phyloP scores from a whole-genome alignment of 164 flowering plant genomes.

The Liriodendron chinense region DNA sequence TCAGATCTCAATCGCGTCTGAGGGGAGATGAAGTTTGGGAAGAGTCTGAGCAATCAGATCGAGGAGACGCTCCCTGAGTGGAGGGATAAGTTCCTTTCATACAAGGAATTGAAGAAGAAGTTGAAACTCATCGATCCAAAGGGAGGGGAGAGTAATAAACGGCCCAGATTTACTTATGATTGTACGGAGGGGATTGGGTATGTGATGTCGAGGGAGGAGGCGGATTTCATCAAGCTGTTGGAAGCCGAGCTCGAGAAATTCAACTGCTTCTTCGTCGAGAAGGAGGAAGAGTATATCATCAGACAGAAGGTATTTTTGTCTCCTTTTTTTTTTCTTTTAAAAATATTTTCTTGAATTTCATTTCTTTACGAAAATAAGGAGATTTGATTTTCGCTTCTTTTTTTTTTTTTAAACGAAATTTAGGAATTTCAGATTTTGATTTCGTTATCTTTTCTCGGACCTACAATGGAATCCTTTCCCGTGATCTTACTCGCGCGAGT shows the following conservation, averaged over 20 bases:
- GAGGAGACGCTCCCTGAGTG: constrained; percentile 93
- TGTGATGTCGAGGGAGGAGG: constrained; percentile 55
- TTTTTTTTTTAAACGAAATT: too few relatives aligned
- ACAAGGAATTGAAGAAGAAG: constrained; percentile 81
- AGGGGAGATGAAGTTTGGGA: constrained; percentile 80
- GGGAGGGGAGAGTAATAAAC: constrained; percentile 30
- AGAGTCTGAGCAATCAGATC: constrained; percentile 81
- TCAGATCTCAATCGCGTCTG: background rate
- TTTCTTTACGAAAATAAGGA: background rate
- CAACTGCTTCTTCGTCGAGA: constrained; percentile 77
- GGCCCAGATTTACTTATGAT: constrained; percentile 29
- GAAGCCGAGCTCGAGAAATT: constrained; percentile 89
- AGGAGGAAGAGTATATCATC: constrained; percentile 90
- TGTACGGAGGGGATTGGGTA: constrained; percentile 13
- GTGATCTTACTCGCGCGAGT: too few relatives aligned
- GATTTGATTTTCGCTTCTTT: too few relatives aligned
- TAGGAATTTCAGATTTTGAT: background rate
- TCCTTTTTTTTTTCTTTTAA: background rate
- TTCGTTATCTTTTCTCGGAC: too few relatives aligned
- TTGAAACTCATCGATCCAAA: constrained; percentile 56
- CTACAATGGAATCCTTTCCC: too few relatives aligned
- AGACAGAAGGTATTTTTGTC: constrained; percentile 55
- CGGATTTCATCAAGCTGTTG: constrained; percentile 58
- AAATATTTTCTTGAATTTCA: background rate
- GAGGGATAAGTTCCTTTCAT: constrained; percentile 87